Conservation (phyloP, 306 rosid genomes). For the Casuarina equisetifolia region DNA sequence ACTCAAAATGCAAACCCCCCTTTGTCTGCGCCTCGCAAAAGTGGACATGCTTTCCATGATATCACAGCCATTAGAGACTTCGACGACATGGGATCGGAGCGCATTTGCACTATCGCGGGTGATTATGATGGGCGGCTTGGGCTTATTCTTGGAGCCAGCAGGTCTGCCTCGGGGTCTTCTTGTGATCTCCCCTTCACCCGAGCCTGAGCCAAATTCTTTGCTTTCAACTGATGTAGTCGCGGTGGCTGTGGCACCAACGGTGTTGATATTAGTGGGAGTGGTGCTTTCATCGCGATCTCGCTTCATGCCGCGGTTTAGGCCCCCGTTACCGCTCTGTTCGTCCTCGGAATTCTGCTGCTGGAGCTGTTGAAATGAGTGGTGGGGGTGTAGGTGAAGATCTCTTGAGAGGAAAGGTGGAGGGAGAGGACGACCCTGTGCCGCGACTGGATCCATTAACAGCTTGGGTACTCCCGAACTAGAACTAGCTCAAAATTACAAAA, state of each 20-base stretch:
- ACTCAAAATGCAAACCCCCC: constrained; percentile 82
- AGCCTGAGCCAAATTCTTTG: constrained; percentile 37
- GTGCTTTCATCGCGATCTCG: constrained; percentile 56
- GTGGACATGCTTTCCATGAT: constrained; percentile 73
- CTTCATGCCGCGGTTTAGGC: constrained; percentile 48
- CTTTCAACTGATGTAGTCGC: constrained; percentile 12
- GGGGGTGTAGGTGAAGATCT: constrained; percentile 77
- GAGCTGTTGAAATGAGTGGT: constrained; percentile 61
- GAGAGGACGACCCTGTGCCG: constrained; percentile 82
- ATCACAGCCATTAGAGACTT: constrained; percentile 72
- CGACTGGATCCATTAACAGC: constrained; percentile 67
- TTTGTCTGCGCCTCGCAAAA: constrained; percentile 72
- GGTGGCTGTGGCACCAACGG: not conserved
- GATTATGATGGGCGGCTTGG: constrained; percentile 88
- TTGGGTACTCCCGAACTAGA: constrained; percentile 16
- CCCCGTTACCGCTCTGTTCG: constrained; percentile 47
- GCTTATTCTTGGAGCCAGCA: constrained; percentile 84
- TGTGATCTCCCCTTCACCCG: constrained; percentile 36
- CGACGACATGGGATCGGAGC: constrained; percentile 84
- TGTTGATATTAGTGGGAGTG: constrained; percentile 10
- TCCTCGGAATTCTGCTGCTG: constrained; percentile 51
- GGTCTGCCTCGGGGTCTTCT: constrained; percentile 90
- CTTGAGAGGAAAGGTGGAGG: constrained; percentile 83
- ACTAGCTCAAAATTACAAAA: not conserved
- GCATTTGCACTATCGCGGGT: constrained; percentile 93